phyloP scores from a whole-genome alignment of 495 filamentous ascomycete genomes.

The Hypoxylon cercidicola region DNA sequence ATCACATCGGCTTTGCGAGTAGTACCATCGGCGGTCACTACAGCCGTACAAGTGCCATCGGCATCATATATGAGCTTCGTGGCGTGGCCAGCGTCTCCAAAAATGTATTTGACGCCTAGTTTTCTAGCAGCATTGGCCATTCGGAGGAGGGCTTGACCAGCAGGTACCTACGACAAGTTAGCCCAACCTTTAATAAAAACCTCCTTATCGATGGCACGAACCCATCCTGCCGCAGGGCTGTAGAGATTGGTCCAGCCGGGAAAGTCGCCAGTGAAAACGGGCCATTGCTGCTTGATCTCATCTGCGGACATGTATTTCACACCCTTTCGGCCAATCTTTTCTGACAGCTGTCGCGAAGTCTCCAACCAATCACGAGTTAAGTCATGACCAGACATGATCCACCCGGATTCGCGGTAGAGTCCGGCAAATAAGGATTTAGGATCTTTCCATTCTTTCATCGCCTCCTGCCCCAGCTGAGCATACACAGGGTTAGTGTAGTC shows the following conservation, averaged over 20 bases:
- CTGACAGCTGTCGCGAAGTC: slow-evolving; percentile 41
- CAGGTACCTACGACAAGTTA: neutral
- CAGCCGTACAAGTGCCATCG: slow-evolving; percentile 35
- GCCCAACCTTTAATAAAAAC: neutral
- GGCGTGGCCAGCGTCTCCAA: slow-evolving; percentile 41
- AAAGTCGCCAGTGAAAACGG: slow-evolving; percentile 43
- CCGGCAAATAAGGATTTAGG: slow-evolving; percentile 4
- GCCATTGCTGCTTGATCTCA: slow-evolving; percentile 35
- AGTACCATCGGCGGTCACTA: slow-evolving; percentile 39
- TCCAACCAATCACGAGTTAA: slow-evolving; percentile 25
- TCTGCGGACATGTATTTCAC: slow-evolving; percentile 38
- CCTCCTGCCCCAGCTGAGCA: slow-evolving; percentile 60
- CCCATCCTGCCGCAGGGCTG: slow-evolving; percentile 51
- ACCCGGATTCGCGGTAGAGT: slow-evolving; percentile 14
- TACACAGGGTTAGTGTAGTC: slow-evolving; percentile 67
- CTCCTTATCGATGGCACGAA: slow-evolving; percentile 1
- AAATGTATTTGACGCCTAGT: slow-evolving; percentile 46
- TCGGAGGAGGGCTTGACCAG: slow-evolving; percentile 10
- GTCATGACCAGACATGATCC: slow-evolving; percentile 5
- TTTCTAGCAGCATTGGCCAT: slow-evolving; percentile 27
- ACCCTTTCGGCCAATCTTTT: slow-evolving; percentile 33
- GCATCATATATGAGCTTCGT: slow-evolving; percentile 36
- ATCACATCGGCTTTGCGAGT: slow-evolving; percentile 40
- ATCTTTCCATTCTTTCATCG: slow-evolving; percentile 58
- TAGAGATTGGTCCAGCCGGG: slow-evolving; percentile 48